phyloP scores from a whole-genome alignment of 257 asterid genomes.

The Nicotiana paniculata region DNA sequence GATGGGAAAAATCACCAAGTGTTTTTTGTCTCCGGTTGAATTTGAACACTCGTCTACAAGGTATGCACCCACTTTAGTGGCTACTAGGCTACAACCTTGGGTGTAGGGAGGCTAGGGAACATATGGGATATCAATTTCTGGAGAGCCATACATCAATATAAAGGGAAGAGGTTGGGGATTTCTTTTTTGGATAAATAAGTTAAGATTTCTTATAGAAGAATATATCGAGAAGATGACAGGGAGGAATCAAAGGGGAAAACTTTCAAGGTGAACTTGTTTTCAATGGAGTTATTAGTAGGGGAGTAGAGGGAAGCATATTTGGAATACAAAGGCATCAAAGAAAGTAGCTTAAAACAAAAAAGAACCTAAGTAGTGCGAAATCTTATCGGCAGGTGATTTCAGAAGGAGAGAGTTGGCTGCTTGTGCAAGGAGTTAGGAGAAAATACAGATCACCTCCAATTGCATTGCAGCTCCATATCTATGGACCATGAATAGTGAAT shows the following conservation, averaged over 20 bases:
- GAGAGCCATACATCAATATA: background rate
- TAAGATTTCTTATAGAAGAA: background rate
- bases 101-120: background rate
- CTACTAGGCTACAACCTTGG: too few species aligned
- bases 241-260: slow-evolving; percentile 2
- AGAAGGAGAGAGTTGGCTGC: background rate
- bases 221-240: background rate
- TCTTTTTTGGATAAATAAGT: background rate
- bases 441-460: background rate
- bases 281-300: background rate
- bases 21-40: too few species aligned
- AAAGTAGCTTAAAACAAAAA: background rate
- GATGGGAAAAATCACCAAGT: too few species aligned
- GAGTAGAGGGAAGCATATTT: background rate
- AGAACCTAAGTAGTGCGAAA: background rate
- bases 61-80: too few species aligned
- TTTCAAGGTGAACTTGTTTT: background rate
- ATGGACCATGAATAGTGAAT: background rate
- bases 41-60: too few species aligned
- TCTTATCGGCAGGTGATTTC: background rate
- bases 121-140: background rate
- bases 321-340: background rate
- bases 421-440: background rate
- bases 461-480: background rate
- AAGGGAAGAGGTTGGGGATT: background rate